These are phyloP conservation scores for Salix suchowensis DNA, from an alignment of 345 rosid genomes.

Conservation along the genomic window DNA sequence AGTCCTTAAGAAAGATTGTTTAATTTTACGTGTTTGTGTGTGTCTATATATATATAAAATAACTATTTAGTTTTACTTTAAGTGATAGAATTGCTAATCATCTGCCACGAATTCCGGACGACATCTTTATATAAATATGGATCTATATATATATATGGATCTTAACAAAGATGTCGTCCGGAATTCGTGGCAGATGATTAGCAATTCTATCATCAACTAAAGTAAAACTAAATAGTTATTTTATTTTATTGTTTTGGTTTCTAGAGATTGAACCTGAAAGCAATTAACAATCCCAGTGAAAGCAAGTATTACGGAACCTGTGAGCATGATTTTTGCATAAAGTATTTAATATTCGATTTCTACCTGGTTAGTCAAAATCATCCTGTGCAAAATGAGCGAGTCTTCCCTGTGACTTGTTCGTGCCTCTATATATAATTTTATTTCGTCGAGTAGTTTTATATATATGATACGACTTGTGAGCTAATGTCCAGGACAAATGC, in stretches of 20 bases:
- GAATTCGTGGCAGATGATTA: not conserved
- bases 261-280: not conserved
- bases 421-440: not conserved
- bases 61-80: too few relatives aligned
- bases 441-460: not conserved
- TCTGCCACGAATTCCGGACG: too few relatives aligned
- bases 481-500: not conserved
- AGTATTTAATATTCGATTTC: not conserved
- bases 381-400: not conserved
- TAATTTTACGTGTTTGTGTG: too few relatives aligned
- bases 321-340: not conserved
- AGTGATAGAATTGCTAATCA: too few relatives aligned
- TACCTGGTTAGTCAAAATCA: not conserved
- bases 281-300: not conserved
- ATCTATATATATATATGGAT: not conserved
- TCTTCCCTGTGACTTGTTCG: not conserved
- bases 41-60: too few relatives aligned
- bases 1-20: not conserved
- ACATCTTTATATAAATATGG: not conserved
- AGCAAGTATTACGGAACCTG: not conserved
- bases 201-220: not conserved
- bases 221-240: not conserved
- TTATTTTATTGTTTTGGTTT: not conserved
- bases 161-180: not conserved
- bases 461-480: not conserved